phyloP scores from a whole-genome alignment of 2,329 filamentous ascomycete species.

The Piedraia hortae region DNA sequence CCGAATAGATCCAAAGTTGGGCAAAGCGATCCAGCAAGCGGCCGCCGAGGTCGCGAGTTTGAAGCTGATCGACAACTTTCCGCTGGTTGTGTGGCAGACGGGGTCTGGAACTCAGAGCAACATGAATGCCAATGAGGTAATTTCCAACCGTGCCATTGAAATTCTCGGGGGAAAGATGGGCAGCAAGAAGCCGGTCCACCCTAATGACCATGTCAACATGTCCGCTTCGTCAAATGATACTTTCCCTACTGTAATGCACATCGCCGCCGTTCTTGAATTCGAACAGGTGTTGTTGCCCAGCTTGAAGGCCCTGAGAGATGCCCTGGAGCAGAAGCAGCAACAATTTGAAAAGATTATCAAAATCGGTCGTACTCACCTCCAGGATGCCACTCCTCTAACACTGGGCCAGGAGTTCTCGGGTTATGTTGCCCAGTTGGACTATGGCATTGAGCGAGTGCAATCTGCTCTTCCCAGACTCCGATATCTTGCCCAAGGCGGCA shows the following conservation, averaged over 20 bases:
- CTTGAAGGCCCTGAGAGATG: constrained; percentile 53
- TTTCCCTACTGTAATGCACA: constrained; percentile 99
- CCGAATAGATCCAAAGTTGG: constrained; percentile 49
- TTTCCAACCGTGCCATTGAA: constrained; percentile 96
- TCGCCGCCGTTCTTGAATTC: constrained; percentile 81
- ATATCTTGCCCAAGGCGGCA: constrained; percentile 79
- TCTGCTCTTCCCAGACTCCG: constrained; percentile 57
- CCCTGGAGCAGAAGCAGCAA: constrained; percentile 67
- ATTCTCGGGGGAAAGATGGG: constrained; percentile 85
- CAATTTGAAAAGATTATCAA: constrained; percentile 91
- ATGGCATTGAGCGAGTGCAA: constrained; percentile 67
- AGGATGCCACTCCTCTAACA: constrained; percentile 87
- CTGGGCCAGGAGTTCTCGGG: constrained; percentile 94
- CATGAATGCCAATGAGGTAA: constrained; percentile 99
- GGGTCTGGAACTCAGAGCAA: constrained; percentile 96
- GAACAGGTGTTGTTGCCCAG: constrained; percentile 65
- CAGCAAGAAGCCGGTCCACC: constrained; percentile 93
- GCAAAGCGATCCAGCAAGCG: constrained; percentile 80
- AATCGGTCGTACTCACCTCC: constrained; percentile 90
- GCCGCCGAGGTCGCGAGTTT: constrained; percentile 77
- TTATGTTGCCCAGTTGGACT: constrained; percentile 83
- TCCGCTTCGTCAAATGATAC: constrained; percentile 96
- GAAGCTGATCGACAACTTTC: constrained; percentile 91
- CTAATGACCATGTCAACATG: constrained; percentile 99
- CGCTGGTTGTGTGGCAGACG: constrained; percentile 96